Percentiles rank a stretch among this genome's conserved stretches.
Conservation (phyloP, 768 basidiomycete species). For the Leccinum disarticulatum region DNA sequence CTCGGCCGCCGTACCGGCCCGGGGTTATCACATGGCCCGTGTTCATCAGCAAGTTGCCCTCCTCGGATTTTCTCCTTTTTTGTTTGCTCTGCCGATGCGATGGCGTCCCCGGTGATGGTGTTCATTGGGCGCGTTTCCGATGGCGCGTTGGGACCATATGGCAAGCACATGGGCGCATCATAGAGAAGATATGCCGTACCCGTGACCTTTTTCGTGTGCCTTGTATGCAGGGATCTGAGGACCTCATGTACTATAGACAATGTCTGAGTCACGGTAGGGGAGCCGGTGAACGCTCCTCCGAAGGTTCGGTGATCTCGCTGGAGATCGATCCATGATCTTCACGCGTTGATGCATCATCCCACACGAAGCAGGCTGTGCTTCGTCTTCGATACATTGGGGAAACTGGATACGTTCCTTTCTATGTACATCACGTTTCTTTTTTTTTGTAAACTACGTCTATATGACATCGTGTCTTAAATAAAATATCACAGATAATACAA, state of each 20-base stretch:
- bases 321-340: not conserved
- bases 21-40: not conserved
- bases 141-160: constrained; percentile 44
- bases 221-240: not conserved
- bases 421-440: not conserved
- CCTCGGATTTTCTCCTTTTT: constrained; percentile 29
- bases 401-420: not conserved
- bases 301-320: not conserved
- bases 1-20: not conserved
- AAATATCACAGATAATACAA: not conserved
- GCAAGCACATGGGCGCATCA: constrained; percentile 7
- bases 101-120: not conserved
- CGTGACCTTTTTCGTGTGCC: not conserved
- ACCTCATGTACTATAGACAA: not conserved
- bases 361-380: not conserved
- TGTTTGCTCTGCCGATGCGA: not conserved
- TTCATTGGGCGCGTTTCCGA: not conserved
- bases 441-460: not conserved
- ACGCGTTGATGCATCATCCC: not conserved
- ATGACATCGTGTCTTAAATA: constrained; percentile 15
- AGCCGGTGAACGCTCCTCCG: not conserved
- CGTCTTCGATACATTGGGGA: not conserved
- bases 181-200: not conserved
- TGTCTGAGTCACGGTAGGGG: not conserved
- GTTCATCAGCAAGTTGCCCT: constrained; percentile 40